These are phyloP conservation scores for Russula dissimulans DNA, from an alignment of 768 basidiomycete genomes.

Conservation along the genomic window DNA sequence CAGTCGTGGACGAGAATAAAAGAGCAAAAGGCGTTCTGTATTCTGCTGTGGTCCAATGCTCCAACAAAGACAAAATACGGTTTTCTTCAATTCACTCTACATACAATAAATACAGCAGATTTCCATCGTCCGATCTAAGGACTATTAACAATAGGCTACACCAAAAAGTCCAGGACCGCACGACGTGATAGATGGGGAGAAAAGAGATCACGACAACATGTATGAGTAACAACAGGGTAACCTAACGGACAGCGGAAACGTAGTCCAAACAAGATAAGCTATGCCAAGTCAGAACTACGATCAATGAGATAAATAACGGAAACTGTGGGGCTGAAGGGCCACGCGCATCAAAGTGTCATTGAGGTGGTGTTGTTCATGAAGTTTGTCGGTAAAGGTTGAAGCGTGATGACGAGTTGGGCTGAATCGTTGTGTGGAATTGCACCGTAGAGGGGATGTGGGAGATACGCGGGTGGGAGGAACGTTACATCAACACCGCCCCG, in stretches of 20 bases:
- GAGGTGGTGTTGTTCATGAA: not conserved
- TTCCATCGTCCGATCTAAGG: slow-evolving; percentile 11
- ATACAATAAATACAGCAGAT: slow-evolving; percentile 18
- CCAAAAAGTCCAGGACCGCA: slow-evolving; percentile 1
- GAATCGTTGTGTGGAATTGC: too few relatives aligned
- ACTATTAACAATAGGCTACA: slow-evolving; percentile 15
- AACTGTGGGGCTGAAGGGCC: not conserved
- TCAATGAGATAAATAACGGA: not conserved
- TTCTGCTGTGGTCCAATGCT: too few relatives aligned
- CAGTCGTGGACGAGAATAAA: too few relatives aligned
- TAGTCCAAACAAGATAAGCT: slow-evolving; percentile 1
- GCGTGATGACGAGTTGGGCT: not conserved
- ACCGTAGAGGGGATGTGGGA: not conserved
- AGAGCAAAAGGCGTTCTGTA: too few relatives aligned
- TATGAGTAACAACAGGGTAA: slow-evolving; percentile 3
- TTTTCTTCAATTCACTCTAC: slow-evolving; percentile 14
- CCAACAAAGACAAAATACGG: not conserved
- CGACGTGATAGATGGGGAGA: not conserved
- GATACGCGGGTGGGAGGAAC: not conserved
- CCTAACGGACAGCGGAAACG: not conserved
- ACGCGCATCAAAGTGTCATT: not conserved
- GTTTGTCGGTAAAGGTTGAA: not conserved
- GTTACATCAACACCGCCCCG: not conserved
- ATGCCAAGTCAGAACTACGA: not conserved
- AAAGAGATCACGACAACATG: slow-evolving; percentile 1